A percentile compares a stretch with the other conserved stretches of the same genome.
These are phyloP conservation scores for Vitis riparia DNA, from an alignment of 164 flowering plant genomes.

Conservation along the genomic window DNA sequence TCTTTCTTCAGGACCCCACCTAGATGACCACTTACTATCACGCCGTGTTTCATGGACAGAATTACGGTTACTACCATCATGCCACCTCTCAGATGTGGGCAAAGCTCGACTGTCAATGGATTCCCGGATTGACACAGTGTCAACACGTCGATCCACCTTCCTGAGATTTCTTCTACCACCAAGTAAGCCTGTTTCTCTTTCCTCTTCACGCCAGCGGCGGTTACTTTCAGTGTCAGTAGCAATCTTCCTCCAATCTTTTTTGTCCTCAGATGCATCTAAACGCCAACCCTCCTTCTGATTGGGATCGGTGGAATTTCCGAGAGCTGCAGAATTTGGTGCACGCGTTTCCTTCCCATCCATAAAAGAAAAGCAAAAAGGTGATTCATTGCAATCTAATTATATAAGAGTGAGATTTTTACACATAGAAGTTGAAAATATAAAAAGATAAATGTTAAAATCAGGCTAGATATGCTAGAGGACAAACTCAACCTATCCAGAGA, in stretches of 20 bases:
- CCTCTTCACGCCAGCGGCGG: constrained; percentile 97
- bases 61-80: constrained; percentile 56
- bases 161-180: constrained; percentile 82
- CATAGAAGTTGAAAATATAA: no score
- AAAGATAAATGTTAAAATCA: no score
- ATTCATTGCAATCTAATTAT: no score
- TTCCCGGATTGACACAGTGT: constrained; percentile 46
- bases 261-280: constrained; percentile 71
- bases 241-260: constrained; percentile 72
- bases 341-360: constrained; percentile 53
- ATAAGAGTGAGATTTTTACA: no score
- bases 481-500: no score
- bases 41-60: constrained; percentile 68
- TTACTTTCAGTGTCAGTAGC: constrained; percentile 55
- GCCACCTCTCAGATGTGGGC: constrained; percentile 72
- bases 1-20: constrained; percentile 98
- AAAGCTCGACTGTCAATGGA: constrained; percentile 45
- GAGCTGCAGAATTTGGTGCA: constrained; percentile 38
- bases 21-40: constrained; percentile 88
- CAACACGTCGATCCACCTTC: constrained; percentile 71
- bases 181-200: constrained; percentile 84
- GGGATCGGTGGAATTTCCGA: constrained; percentile 39
- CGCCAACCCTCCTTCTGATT: constrained; percentile 74
- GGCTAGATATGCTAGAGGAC: no score
- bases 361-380: neutral